A percentile compares a stretch with the other conserved stretches of the same genome.
Conservation (phyloP, 148 eudicot genomes). For the Beta vulgaris region DNA sequence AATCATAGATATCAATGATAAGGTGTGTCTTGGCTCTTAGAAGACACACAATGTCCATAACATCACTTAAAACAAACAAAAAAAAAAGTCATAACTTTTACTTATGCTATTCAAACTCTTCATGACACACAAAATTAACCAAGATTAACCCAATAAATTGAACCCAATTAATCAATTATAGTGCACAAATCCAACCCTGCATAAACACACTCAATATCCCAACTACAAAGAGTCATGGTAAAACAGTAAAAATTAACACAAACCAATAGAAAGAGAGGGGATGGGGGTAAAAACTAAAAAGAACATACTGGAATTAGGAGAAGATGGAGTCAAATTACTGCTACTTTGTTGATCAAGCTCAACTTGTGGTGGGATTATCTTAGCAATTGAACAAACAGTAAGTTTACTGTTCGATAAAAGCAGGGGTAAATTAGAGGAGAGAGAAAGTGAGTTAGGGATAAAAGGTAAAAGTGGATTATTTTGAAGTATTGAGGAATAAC, state of each 20-base stretch:
- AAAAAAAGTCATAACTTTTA: too few relatives aligned
- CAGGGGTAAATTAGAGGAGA: slow-evolving; percentile 11
- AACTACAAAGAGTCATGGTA: not conserved
- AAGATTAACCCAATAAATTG: not conserved
- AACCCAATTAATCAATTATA: too few relatives aligned
- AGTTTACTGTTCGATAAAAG: slow-evolving; percentile 15
- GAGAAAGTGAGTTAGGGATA: not conserved
- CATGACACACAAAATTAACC: not conserved
- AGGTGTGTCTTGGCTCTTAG: too few relatives aligned
- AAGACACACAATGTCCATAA: too few relatives aligned
- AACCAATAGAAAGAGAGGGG: too few relatives aligned
- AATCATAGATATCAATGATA: too few relatives aligned
- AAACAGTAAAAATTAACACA: not conserved
- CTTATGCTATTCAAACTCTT: not conserved
- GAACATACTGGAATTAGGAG: slow-evolving; percentile 21
- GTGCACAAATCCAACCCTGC: too few relatives aligned
- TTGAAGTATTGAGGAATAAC: slow-evolving; percentile 11
- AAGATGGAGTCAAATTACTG: slow-evolving; percentile 14
- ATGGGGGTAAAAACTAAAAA: too few relatives aligned
- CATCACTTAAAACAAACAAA: too few relatives aligned
- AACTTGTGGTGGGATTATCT: slow-evolving; percentile 21
- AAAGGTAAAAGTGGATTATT: slow-evolving; percentile 18
- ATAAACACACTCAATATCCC: too few relatives aligned
- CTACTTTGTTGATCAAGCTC: slow-evolving; percentile 25
- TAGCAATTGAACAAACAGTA: slow-evolving; percentile 28